These are phyloP conservation scores for Saitozyma podzolica DNA, from an alignment of 768 basidiomycete species.

Conservation along the genomic window DNA sequence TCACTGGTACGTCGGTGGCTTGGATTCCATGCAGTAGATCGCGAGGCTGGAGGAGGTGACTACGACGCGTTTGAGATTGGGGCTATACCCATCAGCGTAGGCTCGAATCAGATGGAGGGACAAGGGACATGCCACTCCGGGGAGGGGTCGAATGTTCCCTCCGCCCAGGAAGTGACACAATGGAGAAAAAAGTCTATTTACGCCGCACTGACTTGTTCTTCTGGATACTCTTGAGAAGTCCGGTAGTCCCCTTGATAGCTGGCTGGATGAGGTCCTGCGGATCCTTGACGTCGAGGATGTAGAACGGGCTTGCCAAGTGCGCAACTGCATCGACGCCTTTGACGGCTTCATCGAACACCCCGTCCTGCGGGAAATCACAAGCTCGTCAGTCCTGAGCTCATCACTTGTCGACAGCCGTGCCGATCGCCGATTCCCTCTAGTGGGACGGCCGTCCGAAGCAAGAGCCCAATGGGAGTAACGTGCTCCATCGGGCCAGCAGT, in stretches of 20 bases:
- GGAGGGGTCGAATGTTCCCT: too few relatives aligned
- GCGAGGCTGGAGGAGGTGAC: conserved; percentile 59
- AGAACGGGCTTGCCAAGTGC: conserved; percentile 44
- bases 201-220: conserved; percentile 57
- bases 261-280: conserved; percentile 62
- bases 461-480: neutral
- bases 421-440: neutral
- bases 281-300: conserved; percentile 32
- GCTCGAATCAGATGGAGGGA: too few relatives aligned
- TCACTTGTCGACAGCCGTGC: neutral
- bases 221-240: conserved; percentile 63
- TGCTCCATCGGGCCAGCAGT: neutral
- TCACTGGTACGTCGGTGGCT: too few relatives aligned
- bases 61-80: conserved; percentile 66
- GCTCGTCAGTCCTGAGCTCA: too few relatives aligned
- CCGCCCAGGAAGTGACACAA: neutral
- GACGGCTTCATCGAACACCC: conserved; percentile 77
- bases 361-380: conserved; percentile 40
- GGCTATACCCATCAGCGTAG: conserved; percentile 31
- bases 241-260: conserved; percentile 69
- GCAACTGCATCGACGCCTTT: conserved; percentile 69
- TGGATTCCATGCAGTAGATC: neutral
- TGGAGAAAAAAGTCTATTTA: neutral
- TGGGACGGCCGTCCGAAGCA: too few relatives aligned
- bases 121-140: too few relatives aligned